phyloP scores from a whole-genome alignment of 2,329 filamentous ascomycete genomes.

The Parafenestella ontariensis region DNA sequence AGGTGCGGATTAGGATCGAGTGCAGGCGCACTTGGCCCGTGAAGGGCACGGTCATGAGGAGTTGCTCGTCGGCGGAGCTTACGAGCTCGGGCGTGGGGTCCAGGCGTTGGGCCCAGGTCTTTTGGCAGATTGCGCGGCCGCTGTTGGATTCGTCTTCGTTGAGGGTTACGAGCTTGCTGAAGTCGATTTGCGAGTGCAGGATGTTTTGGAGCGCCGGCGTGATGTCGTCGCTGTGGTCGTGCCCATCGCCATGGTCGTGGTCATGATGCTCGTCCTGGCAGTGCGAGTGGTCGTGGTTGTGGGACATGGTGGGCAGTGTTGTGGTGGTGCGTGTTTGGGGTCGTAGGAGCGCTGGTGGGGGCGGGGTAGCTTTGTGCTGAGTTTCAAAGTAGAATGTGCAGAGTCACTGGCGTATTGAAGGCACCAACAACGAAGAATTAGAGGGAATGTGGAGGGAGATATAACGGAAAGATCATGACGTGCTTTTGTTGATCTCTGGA shows the following conservation, averaged over 20 bases:
- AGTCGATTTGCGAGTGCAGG: conserved; percentile 91
- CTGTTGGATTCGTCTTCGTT: conserved; percentile 77
- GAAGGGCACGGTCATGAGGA: conserved; percentile 93
- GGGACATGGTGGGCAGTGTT: conserved; percentile 33
- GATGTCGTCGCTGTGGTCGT: conserved; percentile 92
- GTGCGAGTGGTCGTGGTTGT: conserved; percentile 39
- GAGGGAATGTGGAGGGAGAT: background rate
- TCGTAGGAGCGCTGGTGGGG: conserved; percentile 20
- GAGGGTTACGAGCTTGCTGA: conserved; percentile 81
- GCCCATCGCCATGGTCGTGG: conserved; percentile 58
- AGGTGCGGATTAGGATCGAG: conserved; percentile 83
- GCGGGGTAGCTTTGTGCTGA: conserved; percentile 45
- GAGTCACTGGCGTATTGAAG: background rate
- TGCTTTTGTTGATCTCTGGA: background rate
- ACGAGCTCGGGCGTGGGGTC: conserved; percentile 74
- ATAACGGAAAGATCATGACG: conserved; percentile 6
- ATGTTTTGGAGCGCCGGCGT: conserved; percentile 89
- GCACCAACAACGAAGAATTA: background rate
- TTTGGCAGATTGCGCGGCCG: conserved; percentile 80
- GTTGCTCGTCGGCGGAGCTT: conserved; percentile 89
- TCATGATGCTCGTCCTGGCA: conserved; percentile 15
- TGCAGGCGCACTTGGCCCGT: conserved; percentile 93
- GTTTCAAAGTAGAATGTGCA: conserved; percentile 6
- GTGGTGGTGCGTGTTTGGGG: conserved; percentile 7
- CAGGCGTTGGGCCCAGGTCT: conserved; percentile 88